Evolutionary conservation across 2,329 filamentous ascomycete species (phyloP).

Genomic region (Canariomyces notabilis): DNA sequence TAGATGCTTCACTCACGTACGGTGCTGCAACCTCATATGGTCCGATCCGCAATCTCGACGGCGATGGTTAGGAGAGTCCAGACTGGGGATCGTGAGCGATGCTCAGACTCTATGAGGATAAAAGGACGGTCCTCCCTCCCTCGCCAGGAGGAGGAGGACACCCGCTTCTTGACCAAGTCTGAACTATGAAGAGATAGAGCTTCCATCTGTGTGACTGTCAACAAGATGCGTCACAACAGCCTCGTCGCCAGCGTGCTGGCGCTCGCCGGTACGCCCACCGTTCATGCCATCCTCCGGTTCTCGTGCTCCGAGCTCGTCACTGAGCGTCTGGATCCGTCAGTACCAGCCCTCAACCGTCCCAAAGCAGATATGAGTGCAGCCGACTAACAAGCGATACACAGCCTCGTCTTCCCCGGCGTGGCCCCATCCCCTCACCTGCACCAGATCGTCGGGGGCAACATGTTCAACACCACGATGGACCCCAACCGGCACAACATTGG

Average conservation of each 20-base stretch:
- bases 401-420: conserved; percentile 18
- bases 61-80: background rate
- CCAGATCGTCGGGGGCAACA: conserved; percentile 18
- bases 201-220: background rate
- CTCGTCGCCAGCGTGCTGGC: conserved; percentile 12
- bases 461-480: conserved; percentile 21
- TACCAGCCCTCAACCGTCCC: background rate
- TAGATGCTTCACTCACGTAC: no score
- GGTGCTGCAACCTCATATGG: background rate
- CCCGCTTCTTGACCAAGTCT: background rate
- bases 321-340: conserved; percentile 20
- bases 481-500: conserved; percentile 15
- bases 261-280: conserved; percentile 12
- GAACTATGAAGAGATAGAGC: no score
- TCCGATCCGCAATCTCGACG: background rate
- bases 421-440: conserved; percentile 17
- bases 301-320: conserved; percentile 20
- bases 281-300: conserved; percentile 16
- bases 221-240: conserved; percentile 10
- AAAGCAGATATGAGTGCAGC: background rate
- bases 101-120: background rate
- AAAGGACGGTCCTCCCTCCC: background rate
- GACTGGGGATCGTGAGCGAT: background rate
- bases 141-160: background rate
- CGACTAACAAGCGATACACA: background rate